Evolutionary conservation across 2,329 filamentous ascomycete species (phyloP), one percentile per base, ranked within the genome.

Genomic region (Penicillium sp.): DNA sequence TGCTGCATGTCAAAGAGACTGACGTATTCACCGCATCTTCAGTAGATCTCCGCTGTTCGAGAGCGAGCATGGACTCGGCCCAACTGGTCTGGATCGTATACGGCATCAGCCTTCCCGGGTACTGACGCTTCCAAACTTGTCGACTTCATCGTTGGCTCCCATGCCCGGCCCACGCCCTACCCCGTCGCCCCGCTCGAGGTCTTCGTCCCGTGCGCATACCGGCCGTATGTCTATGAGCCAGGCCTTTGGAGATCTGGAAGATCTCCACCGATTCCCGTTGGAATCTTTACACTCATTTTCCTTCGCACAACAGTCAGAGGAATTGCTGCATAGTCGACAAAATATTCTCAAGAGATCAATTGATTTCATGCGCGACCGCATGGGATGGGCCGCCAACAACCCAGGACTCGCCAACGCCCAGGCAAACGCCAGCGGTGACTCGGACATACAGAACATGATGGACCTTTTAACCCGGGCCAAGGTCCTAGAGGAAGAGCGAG

Each of bases 231-330:
- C 83, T 8, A 79, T 86, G n/a, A 87, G 82, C 5, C 87, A 88
- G 21, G 79, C 81, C 18, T 92, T 91, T 19, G 91, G 91, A 21
- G 84, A 77, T 6, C 67, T 89, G 37, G 94, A 97, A 78, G 94
- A 99, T 70, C 83, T 99, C 42, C 88, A 87, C 42, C 88, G 92
- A 47, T 99, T 99, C 71, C 93, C 94, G 1, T 91, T 91, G 64
- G 94, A 99, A 71, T 99, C 94, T 5, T 79, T 99, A 43, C 94
- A 99, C 75, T 99, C 94, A 1, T 99, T 99, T 77, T 97, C 93
- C 11, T 99, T 99, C 73, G 91, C 94, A 36, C 91, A 96, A 64
- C 92, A 96, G 74, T 93, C 92, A 3, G 92, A 96, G 68, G 93
- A 97, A 59, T 87, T 91, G 59, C 82, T 97, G 52, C 90, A 96